Percentiles rank a stretch among this genome's conserved stretches.
Conservation (phyloP, 805 yeast genomes). For the Lachancea waltii region DNA sequence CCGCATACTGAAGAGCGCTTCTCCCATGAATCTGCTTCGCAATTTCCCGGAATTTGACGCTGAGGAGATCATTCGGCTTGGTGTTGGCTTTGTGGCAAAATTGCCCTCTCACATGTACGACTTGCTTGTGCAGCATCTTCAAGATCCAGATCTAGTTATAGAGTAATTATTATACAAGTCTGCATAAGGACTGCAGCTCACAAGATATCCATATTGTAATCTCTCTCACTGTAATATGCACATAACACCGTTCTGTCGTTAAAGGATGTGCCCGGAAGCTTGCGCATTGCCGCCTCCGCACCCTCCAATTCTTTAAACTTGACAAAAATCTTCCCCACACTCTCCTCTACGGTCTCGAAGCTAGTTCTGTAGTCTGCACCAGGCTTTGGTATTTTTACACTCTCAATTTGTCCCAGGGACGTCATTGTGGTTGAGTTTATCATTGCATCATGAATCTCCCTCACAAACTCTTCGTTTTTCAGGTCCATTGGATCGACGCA, state of each 20-base stretch:
- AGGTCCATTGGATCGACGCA: constrained; percentile 60
- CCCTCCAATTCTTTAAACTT: constrained; percentile 48
- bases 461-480: constrained; percentile 41
- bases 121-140: constrained; percentile 28
- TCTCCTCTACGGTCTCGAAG: constrained; percentile 41
- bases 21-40: constrained; percentile 68
- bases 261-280: constrained; percentile 58
- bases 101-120: constrained; percentile 58
- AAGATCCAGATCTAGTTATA: constrained; percentile 16
- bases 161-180: constrained; percentile 1
- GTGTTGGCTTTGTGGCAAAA: constrained; percentile 72
- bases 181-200: background rate
- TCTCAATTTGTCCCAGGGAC: constrained; percentile 41
- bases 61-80: constrained; percentile 65
- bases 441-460: constrained; percentile 49
- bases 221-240: constrained; percentile 52
- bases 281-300: constrained; percentile 50
- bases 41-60: constrained; percentile 64
- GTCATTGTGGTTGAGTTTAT: constrained; percentile 30
- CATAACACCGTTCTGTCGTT: constrained; percentile 65
- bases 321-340: constrained; percentile 67
- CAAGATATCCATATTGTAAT: constrained; percentile 39
- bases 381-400: constrained; percentile 58
- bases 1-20: constrained; percentile 44
- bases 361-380: constrained; percentile 38